Base-by-base conservation (phyloP, 148 eudicot genomes). In the Arbutus unedo region DNA sequence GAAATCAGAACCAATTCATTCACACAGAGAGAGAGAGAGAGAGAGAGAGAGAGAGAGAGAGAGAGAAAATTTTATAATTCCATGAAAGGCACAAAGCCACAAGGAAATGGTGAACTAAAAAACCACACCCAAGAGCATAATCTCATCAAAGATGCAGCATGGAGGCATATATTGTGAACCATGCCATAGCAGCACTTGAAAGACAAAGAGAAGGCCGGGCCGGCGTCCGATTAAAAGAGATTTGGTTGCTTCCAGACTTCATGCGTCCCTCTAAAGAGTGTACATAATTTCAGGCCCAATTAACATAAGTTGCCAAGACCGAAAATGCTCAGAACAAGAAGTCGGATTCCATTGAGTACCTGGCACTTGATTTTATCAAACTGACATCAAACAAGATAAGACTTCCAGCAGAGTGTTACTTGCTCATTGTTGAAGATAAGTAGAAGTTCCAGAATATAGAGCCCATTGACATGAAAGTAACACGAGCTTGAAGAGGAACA, bases 361-460 rank as follows among this genome's bases (percentile, higher is more conserved):
- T 72, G 62, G 21, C 38, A 31, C 15, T 67, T 43, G 13, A 23
- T 14, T 47, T 76, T 18, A 4, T 21, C 11, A 14, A n/a, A n/a
- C n/a, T 4, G 51, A 5, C 47, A 75, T 59, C 53, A 73, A 60
- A 8, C 19, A 21, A 74, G 8, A 44, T 41, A 49, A 10, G 75
- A 13, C 10, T 21, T 75, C n/a, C 72, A 79, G 79, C 59, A 78
- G 66, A 81, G 64, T 8, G 47, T 88, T 86, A 94, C 86, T 88
- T 92, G 94, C 89, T 92, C 93, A 94, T 87, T 21, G 94, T 94
- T 78, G 98, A 92, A 78, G 99, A 96, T 55, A 96, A 87, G 78
- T 85, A 91, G 86, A 91, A 96, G 83, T 94, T 96, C 99, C 99
- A 96, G 83, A 96, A 96, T 88, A 96, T 93, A 76, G 99, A 96